These are phyloP conservation scores for Aspergillus vadensis DNA, from an alignment of 2,329 filamentous ascomycete species.

Conservation along the genomic window DNA sequence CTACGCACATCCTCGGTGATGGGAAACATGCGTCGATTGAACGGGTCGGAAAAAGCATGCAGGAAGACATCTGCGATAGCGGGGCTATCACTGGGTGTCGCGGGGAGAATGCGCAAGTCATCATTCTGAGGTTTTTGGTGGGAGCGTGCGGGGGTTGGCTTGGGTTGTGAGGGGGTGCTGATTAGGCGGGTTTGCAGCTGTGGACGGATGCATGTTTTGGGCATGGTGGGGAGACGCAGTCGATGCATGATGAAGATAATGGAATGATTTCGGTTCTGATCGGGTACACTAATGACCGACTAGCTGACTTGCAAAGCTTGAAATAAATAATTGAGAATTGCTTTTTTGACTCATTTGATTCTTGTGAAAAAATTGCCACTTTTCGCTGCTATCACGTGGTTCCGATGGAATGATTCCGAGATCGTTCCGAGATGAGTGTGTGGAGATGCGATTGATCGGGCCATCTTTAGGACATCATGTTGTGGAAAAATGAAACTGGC, in stretches of 20 bases:
- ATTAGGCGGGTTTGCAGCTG: neutral
- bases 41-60: constrained; percentile 6
- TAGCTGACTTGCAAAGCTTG: neutral
- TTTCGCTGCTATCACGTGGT: too few species aligned
- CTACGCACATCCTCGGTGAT: constrained; percentile 8
- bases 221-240: neutral
- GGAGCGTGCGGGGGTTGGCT: neutral
- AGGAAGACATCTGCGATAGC: constrained; percentile 6
- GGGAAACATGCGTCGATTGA: constrained; percentile 14
- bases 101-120: constrained; percentile 8
- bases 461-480: too few species aligned
- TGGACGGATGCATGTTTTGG: neutral
- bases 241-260: neutral
- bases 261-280: neutral
- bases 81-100: neutral
- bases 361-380: too few species aligned
- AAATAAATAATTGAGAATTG: too few species aligned
- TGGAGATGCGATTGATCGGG: too few species aligned
- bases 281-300: neutral
- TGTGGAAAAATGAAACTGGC: too few species aligned
- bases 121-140: neutral
- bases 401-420: too few species aligned
- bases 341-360: too few species aligned
- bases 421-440: too few species aligned
- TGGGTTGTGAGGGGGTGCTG: neutral